Conservation (phyloP, 306 rosid genomes). For the Styphnolobium japonicum region DNA sequence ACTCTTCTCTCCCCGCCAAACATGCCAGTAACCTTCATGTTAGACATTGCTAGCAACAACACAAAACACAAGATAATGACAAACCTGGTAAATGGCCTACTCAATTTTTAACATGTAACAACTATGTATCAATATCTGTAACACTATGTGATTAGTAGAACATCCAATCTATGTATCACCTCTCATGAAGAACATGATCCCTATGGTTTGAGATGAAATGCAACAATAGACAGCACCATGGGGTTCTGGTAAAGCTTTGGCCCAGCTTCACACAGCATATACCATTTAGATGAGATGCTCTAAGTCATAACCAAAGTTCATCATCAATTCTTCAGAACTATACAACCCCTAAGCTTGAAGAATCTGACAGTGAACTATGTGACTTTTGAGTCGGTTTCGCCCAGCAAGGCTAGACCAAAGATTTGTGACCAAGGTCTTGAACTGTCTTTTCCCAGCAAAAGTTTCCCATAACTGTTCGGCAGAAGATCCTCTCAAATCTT, state of each 20-base stretch:
- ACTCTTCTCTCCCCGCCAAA: conserved; percentile 17
- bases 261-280: conserved; percentile 21
- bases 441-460: conserved; percentile 51
- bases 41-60: conserved; percentile 23
- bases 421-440: conserved; percentile 75
- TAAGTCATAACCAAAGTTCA: conserved; percentile 13
- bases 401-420: conserved; percentile 83
- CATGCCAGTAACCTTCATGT: background rate
- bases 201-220: conserved; percentile 22
- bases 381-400: conserved; percentile 77
- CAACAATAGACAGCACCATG: conserved; percentile 14
- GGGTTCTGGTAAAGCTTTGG: conserved; percentile 21
- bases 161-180: conserved; percentile 34
- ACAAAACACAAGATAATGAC: conserved; percentile 23
- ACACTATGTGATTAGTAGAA: conserved; percentile 33
- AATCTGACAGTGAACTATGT: conserved; percentile 89
- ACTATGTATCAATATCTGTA: conserved; percentile 48
- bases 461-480: conserved; percentile 58
- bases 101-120: conserved; percentile 32
- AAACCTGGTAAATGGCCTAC: conserved; percentile 27
- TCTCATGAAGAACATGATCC: conserved; percentile 32
- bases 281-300: conserved; percentile 19
- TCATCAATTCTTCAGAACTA: conserved; percentile 19
- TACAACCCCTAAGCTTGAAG: conserved; percentile 66
- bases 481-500: conserved; percentile 28